These are phyloP conservation scores for Apiospora arundinis DNA, from an alignment of 2,329 filamentous ascomycete genomes.

Conservation along the genomic window DNA sequence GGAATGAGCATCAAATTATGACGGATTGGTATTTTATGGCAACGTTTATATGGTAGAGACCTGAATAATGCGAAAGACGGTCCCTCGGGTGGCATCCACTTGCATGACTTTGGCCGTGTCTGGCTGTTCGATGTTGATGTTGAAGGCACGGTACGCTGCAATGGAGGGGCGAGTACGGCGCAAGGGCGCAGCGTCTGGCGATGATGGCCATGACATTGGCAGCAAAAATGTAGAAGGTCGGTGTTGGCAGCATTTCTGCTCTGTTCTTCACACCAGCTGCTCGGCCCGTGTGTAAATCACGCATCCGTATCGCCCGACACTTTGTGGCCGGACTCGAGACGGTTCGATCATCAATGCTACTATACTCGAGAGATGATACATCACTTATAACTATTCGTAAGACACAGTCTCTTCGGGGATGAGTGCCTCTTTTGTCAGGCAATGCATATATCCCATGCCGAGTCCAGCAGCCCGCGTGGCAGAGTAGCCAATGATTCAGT, in stretches of 20 bases:
- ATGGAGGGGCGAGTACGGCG: not conserved
- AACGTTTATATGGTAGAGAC: not conserved
- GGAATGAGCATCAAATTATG: not conserved
- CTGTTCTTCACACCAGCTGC: not conserved
- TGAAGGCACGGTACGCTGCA: not conserved
- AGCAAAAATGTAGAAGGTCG: not conserved
- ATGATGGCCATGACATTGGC: not conserved
- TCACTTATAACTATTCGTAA: not conserved
- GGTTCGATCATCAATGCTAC: not conserved
- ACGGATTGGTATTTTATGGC: not conserved
- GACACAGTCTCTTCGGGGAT: not conserved
- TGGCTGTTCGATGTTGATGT: not conserved
- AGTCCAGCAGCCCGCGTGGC: not conserved
- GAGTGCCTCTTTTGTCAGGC: slow-evolving; percentile 4
- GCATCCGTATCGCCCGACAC: not conserved
- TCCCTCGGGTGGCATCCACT: not conserved
- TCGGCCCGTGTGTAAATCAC: not conserved
- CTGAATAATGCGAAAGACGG: no score
- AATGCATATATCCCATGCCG: not conserved
- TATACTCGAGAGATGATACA: not conserved
- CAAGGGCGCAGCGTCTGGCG: not conserved
- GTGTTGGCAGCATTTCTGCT: not conserved
- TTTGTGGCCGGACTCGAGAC: not conserved
- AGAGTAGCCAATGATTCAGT: not conserved
- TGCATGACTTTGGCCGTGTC: not conserved